phyloP scores from a whole-genome alignment of 2,329 filamentous ascomycete species.

The Cladobotryum mycophilum region DNA sequence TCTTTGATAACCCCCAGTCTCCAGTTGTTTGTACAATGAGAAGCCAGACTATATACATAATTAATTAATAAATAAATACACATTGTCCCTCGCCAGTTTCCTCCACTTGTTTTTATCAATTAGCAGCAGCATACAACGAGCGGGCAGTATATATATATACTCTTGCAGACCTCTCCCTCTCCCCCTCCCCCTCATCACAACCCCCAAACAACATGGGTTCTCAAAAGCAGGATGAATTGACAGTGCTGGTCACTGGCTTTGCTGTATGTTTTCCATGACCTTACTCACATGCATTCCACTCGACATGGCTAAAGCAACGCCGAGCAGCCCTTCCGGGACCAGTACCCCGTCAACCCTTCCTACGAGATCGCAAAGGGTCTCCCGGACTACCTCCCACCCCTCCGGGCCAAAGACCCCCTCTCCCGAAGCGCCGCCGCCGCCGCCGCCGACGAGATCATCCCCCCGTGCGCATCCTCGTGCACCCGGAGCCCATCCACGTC shows the following conservation, averaged over 20 bases:
- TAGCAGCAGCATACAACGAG: too few relatives aligned
- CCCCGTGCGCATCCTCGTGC: constrained; percentile 56
- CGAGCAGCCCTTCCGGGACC: constrained; percentile 64
- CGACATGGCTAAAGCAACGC: background rate
- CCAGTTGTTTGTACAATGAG: too few relatives aligned
- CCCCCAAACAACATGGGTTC: constrained; percentile 29
- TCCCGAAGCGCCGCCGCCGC: constrained; percentile 22
- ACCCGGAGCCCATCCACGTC: constrained; percentile 63
- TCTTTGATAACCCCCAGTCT: too few relatives aligned
- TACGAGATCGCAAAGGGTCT: constrained; percentile 69
- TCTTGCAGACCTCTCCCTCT: too few relatives aligned
- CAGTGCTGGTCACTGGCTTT: constrained; percentile 56
- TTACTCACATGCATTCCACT: background rate
- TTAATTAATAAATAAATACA: too few relatives aligned
- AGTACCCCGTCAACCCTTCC: constrained; percentile 70
- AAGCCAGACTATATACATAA: too few relatives aligned
- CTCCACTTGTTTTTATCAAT: too few relatives aligned
- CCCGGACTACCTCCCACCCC: constrained; percentile 55
- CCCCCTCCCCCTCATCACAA: too few relatives aligned
- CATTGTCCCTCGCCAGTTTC: too few relatives aligned
- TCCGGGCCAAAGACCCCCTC: constrained; percentile 35
- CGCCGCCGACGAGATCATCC: constrained; percentile 27
- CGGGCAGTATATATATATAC: too few relatives aligned
- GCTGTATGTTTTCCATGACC: constrained; percentile 37
- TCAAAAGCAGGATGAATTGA: constrained; percentile 43